Conservation (phyloP, 441 rosid species). For the Adansonia madagascariensis region DNA sequence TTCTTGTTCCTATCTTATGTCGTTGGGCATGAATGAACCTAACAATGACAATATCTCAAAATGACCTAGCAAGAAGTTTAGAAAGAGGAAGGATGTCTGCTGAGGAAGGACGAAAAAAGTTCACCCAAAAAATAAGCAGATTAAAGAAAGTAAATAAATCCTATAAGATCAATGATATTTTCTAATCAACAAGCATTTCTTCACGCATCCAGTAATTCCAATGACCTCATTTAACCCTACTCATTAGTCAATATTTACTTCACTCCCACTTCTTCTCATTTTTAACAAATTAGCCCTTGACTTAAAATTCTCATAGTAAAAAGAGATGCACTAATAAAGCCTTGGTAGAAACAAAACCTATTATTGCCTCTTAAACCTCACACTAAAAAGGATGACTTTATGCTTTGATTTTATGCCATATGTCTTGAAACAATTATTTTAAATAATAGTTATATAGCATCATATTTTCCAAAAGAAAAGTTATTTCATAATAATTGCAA, state of each 20-base stretch:
- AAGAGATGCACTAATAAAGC: too few relatives aligned
- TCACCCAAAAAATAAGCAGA: neutral
- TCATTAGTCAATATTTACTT: too few relatives aligned
- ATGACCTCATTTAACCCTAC: too few relatives aligned
- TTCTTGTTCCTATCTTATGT: conserved; percentile 56
- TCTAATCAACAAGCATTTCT: neutral
- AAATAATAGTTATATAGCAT: neutral
- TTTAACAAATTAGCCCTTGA: too few relatives aligned
- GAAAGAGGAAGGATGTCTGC: conserved; percentile 13
- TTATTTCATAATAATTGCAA: neutral
- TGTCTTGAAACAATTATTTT: neutral
- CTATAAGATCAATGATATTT: neutral
- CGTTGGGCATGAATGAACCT: conserved; percentile 67
- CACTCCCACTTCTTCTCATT: too few relatives aligned
- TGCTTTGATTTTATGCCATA: too few relatives aligned
- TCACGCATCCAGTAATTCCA: too few relatives aligned
- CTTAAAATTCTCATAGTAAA: too few relatives aligned
- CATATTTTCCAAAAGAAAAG: neutral
- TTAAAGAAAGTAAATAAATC: neutral
- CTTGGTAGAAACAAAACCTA: too few relatives aligned
- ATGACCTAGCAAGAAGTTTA: conserved; percentile 52
- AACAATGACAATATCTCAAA: conserved; percentile 66
- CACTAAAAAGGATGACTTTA: too few relatives aligned
- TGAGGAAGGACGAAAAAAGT: neutral
- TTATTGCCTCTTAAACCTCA: too few relatives aligned